Evolutionary conservation across 768 basidiomycete genomes (phyloP), one percentile per base, ranked within the genome.

Genomic region (Xanthoconium stramineum): DNA sequence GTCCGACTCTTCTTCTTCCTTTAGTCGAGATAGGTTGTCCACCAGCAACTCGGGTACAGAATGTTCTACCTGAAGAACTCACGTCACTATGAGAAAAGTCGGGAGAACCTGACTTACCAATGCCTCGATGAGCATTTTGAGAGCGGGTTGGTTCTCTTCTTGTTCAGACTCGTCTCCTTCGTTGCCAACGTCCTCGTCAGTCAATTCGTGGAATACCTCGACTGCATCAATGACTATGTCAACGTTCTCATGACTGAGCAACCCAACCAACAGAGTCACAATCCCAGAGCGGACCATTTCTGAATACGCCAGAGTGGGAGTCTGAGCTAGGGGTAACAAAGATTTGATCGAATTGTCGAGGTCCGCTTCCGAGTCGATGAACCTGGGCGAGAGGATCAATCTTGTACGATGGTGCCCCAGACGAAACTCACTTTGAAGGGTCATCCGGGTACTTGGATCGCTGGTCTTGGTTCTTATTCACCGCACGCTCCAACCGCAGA

Each of bases 361-460:
- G 67, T 97, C 94, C 28, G 93, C 91, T 77, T 99, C 97, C 1
- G 97, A 98, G 70, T 98, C 97, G 63, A 99, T 98, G 79, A 98
- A 99, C 72, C 96, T 98, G 47, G 20, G 29, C 10, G 35, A 33
- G 42, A n/a, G 47, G 28, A 32, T 59, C 45, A 71, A 24, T 32
- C 13, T 5, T n/a, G 20, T 11, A n/a, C 46, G 24, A 39, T 11
- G 7, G 37, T 4, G n/a, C 1, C 17, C 19, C 43, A 47, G 6
- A 10, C 8, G 12, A 15, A 45, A 47, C 79, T 56, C 61, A 95
- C 95, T 89, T 97, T 43, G 93, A 82, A 3, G 95, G 95, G 62
- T 98, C 92, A 57, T 91, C 82, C 0, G 92, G 89, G 69, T 91
- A 91, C 71, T 97, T 97, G n/a, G 94, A 95, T 32, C 97, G 81